Evolutionary conservation across 805 yeast species (phyloP), one percentile per base, ranked within the genome.

Genomic region (Kodamaea restingae): DNA sequence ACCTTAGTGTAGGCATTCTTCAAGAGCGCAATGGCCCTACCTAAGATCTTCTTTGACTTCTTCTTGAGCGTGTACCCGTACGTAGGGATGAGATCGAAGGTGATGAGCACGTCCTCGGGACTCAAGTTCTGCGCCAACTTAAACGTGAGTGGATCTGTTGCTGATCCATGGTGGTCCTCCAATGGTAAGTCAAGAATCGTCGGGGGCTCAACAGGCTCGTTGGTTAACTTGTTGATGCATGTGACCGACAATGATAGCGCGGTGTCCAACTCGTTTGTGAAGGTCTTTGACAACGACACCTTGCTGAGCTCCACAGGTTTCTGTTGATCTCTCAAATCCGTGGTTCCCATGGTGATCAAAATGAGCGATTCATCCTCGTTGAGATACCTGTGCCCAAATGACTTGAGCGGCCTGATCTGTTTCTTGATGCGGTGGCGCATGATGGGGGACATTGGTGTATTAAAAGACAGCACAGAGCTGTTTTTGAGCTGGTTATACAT

Each of bases 31-130:
- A 87, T 88, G 1, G 88, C 97, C 36, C 97, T 72, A 11, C 96
- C 98, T 25, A 90, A 65, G 18, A 81, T 70, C 44, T 71, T 72
- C 15, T 14, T 17, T 40, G 45, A 59, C 54, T 40, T 55, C 46
- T 39, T 48, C 41, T 22, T 35, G 31, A 53, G 56, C 12, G 65
- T 61, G 38, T 71, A 72, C 33, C 80, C 83, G 59, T 88, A 88
- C 0, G 97, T 87, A 17, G 96, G 96, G 12, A 90, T 88, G 40
- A 90, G 74, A 59, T 91, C 98, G 61, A 91, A 91, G 27, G 78
- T 76, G 26, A 91, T 58, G 3, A 75, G 58, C 10, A 82, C 74
- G 38, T 81, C 76, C 26, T 73, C 61, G 10, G 78, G 75, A 22
- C 65, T 65, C 28, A 66, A 60, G 22, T 56, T 48, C 38, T 73